Evolutionary conservation across 805 yeast genomes (phyloP).

Genomic region (Peterozyma toletana): DNA sequence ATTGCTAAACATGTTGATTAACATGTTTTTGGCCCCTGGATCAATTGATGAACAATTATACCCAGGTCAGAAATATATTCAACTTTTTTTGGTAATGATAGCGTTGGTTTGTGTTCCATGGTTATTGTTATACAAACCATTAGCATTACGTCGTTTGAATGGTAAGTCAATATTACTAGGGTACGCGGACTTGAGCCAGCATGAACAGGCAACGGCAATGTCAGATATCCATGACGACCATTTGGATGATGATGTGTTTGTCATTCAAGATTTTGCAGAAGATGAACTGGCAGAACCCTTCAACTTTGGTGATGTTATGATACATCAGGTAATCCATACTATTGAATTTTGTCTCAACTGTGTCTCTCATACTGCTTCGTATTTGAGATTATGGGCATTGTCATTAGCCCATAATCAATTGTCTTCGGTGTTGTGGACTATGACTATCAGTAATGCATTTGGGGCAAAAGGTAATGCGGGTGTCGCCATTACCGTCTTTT

Average conservation of each 20-base stretch:
- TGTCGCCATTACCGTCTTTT: conserved; percentile 62
- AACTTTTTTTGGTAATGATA: conserved; percentile 59
- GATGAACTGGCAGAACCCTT: conserved; percentile 51
- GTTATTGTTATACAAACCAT: conserved; percentile 79
- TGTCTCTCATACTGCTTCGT: conserved; percentile 98
- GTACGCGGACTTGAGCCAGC: conserved; percentile 34
- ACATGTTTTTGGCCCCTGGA: conserved; percentile 95
- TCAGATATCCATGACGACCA: conserved; percentile 14
- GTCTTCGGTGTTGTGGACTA: conserved; percentile 90
- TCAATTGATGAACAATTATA: conserved; percentile 73
- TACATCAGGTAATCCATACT: conserved; percentile 95
- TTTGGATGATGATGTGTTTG: conserved; percentile 19
- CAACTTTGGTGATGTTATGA: conserved; percentile 88
- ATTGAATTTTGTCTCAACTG: conserved; percentile 96
- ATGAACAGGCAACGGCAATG: conserved; percentile 2
- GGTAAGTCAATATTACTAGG: conserved; percentile 40
- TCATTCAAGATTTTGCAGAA: conserved; percentile 40
- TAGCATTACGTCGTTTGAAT: conserved; percentile 55
- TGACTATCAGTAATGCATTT: conserved; percentile 85
- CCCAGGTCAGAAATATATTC: conserved; percentile 72
- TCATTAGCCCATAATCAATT: conserved; percentile 96
- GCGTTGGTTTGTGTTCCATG: conserved; percentile 92
- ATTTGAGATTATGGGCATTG: conserved; percentile 92
- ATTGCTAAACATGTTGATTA: conserved; percentile 86
- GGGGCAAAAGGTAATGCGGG: conserved; percentile 58